phyloP scores from a whole-genome alignment of 2,329 filamentous ascomycete species.

The Aureobasidium sp. region DNA sequence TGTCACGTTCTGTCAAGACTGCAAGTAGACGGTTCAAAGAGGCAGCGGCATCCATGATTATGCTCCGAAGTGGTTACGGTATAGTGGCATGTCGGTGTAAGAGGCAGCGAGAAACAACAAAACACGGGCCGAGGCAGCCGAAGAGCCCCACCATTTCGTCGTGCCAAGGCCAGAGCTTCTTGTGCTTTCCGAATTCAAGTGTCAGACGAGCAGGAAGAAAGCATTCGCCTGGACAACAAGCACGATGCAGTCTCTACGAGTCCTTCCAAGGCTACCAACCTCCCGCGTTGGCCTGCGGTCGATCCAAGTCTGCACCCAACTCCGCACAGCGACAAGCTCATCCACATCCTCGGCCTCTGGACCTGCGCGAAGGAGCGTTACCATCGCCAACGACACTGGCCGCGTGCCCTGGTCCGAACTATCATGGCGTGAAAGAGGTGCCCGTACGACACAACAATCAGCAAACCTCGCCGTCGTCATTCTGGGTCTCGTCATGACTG shows the following conservation, averaged over 20 bases:
- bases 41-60: neutral
- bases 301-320: neutral
- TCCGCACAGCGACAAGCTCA: slow-evolving; percentile 19
- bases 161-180: slow-evolving; percentile 3
- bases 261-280: neutral
- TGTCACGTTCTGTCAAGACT: slow-evolving; percentile 37
- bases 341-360: slow-evolving; percentile 31
- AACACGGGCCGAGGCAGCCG: slow-evolving; percentile 1
- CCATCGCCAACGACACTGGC: slow-evolving; percentile 79
- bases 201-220: neutral
- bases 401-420: slow-evolving; percentile 73
- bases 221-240: neutral
- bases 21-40: slow-evolving; percentile 34
- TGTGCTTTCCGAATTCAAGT: neutral
- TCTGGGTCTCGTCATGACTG: slow-evolving; percentile 66
- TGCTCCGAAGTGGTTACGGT: neutral
- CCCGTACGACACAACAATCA: slow-evolving; percentile 78
- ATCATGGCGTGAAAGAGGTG: slow-evolving; percentile 67
- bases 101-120: slow-evolving; percentile 2
- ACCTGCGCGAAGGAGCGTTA: slow-evolving; percentile 58
- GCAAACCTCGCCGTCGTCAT: slow-evolving; percentile 78
- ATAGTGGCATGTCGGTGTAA: neutral
- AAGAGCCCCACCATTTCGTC: neutral
- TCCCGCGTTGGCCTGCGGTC: neutral
- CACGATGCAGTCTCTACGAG: slow-evolving; percentile 4